Base-by-base conservation (phyloP, 768 basidiomycete genomes). In the Lactifluus echinatus region DNA sequence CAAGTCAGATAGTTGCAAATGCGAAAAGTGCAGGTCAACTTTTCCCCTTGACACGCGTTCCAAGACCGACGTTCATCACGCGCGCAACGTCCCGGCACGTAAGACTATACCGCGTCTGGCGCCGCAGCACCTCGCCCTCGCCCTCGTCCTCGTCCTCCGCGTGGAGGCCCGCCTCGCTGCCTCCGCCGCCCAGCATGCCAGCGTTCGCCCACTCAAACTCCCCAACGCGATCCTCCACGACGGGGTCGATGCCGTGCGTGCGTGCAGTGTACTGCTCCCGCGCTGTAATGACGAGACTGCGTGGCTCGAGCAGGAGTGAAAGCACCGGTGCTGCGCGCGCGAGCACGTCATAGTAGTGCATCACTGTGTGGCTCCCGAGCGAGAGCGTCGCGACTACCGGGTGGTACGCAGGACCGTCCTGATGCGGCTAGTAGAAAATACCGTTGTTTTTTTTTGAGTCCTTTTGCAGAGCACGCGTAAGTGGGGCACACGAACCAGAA, bases 301-400 rank as follows among this genome's bases (percentile, higher is more conserved):
- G 82, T 45, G 88, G 87, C 66, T 96, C 89, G 59, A 97, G 76
- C 23, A 94, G 73, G 12, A 95, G 67, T 3, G 88, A 85, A 21
- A 88, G 72, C 24, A 84, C 70, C 2, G 92, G 90, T 8, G 67
- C 72, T 8, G 67, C 72, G 39, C 76, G 76, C 53, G 87, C 78
- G 58, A 92, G 82, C n/a, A 75, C 64, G 52, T 75, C 76, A 66
- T 90, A 90, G 67, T 95, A 89, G 70, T 92, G 79, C 63, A 97
- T 85, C 55, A 91, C 74, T 2, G 86, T 74, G 68, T 93, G 90
- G 1, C 90, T 88, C 40, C 86, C 85, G 56, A 96, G 72, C 14
- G 93, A 93, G 49, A 97, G 72, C n/a, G 94, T 96, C 1, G 90
- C 86, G 1, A 96, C 93, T 4, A 87, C 82, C 0, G 93, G 90